Conservation (phyloP, 805 yeast species). For the Candida palmyrensis region DNA sequence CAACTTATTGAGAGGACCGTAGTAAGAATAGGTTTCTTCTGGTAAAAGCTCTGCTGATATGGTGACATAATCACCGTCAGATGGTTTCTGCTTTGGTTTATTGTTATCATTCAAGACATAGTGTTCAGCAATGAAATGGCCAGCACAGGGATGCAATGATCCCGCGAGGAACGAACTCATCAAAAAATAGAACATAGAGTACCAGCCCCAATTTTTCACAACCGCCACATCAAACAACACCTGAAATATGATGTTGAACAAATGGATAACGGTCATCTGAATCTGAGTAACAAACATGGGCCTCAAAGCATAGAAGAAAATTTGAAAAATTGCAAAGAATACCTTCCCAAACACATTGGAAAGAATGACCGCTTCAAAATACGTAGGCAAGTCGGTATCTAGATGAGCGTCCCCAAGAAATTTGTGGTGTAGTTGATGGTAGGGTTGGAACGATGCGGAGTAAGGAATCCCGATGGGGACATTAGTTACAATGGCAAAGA, state of each 20-base stretch:
- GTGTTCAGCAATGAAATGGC: constrained; percentile 95
- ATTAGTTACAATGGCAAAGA: constrained; percentile 73
- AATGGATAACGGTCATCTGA: constrained; percentile 69
- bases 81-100: too few relatives aligned
- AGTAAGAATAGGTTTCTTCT: constrained; percentile 82
- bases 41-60: constrained; percentile 39
- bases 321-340: constrained; percentile 85
- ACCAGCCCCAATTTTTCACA: constrained; percentile 57
- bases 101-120: constrained; percentile 62
- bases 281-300: constrained; percentile 83
- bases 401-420: constrained; percentile 77
- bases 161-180: constrained; percentile 85
- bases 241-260: constrained; percentile 62
- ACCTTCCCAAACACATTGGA: constrained; percentile 82
- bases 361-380: constrained; percentile 65
- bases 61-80: constrained; percentile 17
- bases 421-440: constrained; percentile 88
- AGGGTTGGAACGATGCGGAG: constrained; percentile 83
- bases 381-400: constrained; percentile 88
- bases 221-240: constrained; percentile 52
- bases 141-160: constrained; percentile 89
- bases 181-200: constrained; percentile 60
- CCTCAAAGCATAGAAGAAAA: constrained; percentile 82
- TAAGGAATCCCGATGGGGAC: constrained; percentile 89
- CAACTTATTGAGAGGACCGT: constrained; percentile 69